Evolutionary conservation across 2,329 filamentous ascomycete genomes (phyloP).

Genomic region (Trichoderma koningiopsis): DNA sequence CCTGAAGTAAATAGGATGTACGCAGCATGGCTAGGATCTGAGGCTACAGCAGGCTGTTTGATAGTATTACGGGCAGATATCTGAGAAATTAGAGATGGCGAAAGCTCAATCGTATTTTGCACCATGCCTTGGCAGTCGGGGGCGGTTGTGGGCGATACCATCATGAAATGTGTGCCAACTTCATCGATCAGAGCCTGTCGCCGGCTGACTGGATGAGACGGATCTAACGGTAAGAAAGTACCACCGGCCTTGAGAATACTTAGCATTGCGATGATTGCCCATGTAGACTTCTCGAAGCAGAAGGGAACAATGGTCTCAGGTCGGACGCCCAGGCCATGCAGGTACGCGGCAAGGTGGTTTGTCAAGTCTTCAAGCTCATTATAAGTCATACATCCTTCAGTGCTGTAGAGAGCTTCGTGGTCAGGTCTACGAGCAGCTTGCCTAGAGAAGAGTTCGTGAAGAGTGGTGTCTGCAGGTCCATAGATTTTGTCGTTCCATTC

Average conservation of each 20-base stretch:
- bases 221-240: constrained; percentile 35
- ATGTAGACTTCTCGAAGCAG: constrained; percentile 30
- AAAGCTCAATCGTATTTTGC: constrained; percentile 5
- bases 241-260: constrained; percentile 36
- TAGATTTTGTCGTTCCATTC: constrained; percentile 18
- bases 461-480: not conserved
- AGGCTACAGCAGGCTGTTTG: not conserved
- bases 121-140: constrained; percentile 10
- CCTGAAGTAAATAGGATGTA: constrained; percentile 21
- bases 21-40: not conserved
- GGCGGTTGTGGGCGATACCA: constrained; percentile 20
- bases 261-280: constrained; percentile 31
- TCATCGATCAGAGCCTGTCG: constrained; percentile 23
- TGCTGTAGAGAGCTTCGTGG: constrained; percentile 23
- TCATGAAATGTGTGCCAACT: constrained; percentile 23
- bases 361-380: constrained; percentile 10
- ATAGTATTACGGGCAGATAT: not conserved
- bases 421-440: constrained; percentile 6
- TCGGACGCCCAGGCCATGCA: constrained; percentile 31
- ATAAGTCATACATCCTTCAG: constrained; percentile 16
- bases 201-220: constrained; percentile 22
- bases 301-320: constrained; percentile 30
- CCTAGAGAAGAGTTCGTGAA: constrained; percentile 6
- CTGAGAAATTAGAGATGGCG: not conserved
- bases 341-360: constrained; percentile 12